Base-by-base conservation (phyloP, 768 basidiomycete genomes). In the Rhizopogon salebrosus region DNA sequence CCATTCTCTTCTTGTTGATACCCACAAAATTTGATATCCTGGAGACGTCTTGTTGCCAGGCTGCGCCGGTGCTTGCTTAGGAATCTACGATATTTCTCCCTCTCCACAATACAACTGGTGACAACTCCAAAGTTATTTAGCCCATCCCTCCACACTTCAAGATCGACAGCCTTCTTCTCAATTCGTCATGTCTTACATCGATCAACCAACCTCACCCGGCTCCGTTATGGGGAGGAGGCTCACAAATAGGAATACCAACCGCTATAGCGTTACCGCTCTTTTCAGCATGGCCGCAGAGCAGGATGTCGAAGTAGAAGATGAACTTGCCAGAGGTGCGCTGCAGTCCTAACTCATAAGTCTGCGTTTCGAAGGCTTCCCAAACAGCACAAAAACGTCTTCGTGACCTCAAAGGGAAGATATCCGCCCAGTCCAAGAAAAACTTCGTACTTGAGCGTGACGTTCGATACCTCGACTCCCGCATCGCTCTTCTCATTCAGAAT, bases 271-370 rank as follows among this genome's bases (percentile, higher is more conserved):
- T 36, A 98, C 91, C 46, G 92, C 92, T 24, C 77, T 98, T 60
- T 98, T 95, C 68, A 92, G 90, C 63, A 94, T 98, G 87, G 95
- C 95, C 11, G 95, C 95, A 34, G 95, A 98, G 72, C 94, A 98
- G 76, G 95, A 98, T 67, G 87, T 94, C 10, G 95, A 98, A 70
- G 90, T 98, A 41, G 94, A 97, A 67, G 95, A 98, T 69, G 95
- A 98, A 69, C 75, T 98, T 54, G 93, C 95, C 6, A 77, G 92
- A 80, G 92, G 93, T 92, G 62, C 57, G 84, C 75, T 3, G 34
- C 20, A 42, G 41, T 50, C 48, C 1, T 6, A 29, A 11, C 6
- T 6, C 24, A 23, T 18, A 1, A n/a, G 8, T 16, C 27, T 35
- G 6, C 29, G 16, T n/a, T 9, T 27, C 52, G 20, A 57, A 52